A percentile compares a stretch with the other conserved stretches of the same genome.
Conservation (phyloP, 192 early-diverging fungal genomes). For the Entomortierella lignicola region DNA sequence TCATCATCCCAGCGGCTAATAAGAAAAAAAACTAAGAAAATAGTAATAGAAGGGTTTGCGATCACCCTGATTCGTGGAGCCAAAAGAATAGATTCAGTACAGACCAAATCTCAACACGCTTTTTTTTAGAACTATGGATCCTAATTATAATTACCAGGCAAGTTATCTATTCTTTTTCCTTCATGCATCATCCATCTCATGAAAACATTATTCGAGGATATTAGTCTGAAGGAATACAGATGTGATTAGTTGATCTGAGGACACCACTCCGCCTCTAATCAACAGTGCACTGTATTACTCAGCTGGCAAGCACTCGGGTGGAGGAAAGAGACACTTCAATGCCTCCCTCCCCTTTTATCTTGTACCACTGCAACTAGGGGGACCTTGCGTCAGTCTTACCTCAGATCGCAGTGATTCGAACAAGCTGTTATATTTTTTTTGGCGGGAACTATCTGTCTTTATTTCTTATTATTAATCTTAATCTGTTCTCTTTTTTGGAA, state of each 20-base stretch:
- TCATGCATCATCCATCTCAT: background rate
- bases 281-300: background rate
- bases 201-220: no score
- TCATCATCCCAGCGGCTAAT: background rate
- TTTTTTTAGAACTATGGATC: slow-evolving; percentile 36
- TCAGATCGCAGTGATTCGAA: background rate
- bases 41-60: background rate
- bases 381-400: slow-evolving; percentile 7
- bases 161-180: slow-evolving; percentile 17
- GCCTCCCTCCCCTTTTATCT: no score
- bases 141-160: slow-evolving; percentile 53
- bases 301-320: no score
- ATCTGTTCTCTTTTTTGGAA: background rate
- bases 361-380: slow-evolving; percentile 3
- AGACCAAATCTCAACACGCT: background rate
- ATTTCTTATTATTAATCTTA: background rate
- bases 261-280: background rate
- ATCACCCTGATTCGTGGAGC: background rate
- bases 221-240: background rate
- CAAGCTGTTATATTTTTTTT: background rate
- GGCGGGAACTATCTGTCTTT: slow-evolving; percentile 1
- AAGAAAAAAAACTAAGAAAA: background rate
- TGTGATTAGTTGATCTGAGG: background rate
- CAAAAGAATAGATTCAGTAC: background rate
- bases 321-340: no score